A percentile compares a stretch with the other conserved stretches of the same genome.
phyloP scores from a whole-genome alignment of 306 rosid genomes.

The Nissolia schottii region DNA sequence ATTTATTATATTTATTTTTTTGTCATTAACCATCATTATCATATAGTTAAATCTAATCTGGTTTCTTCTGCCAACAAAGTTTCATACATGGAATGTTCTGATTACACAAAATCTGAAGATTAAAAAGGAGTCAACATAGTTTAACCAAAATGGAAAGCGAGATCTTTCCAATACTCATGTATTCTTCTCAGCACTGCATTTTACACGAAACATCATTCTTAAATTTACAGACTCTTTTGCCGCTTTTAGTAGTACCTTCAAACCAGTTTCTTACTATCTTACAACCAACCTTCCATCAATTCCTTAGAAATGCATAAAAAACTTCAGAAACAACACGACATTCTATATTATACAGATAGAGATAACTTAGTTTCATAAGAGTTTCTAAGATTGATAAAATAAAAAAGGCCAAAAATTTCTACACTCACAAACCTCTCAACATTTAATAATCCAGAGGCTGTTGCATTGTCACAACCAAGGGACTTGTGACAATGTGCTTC shows the following conservation, averaged over 20 bases:
- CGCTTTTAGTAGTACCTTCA: background rate
- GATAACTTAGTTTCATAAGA: constrained; percentile 9
- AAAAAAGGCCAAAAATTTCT: constrained; percentile 34
- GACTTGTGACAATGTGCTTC: constrained; percentile 74
- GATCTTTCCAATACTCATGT: constrained; percentile 33
- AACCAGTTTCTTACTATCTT: constrained; percentile 35
- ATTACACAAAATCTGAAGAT: constrained; percentile 1
- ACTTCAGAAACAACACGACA: constrained; percentile 27
- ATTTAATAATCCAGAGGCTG: constrained; percentile 65
- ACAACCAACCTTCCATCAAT: constrained; percentile 45
- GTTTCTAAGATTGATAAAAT: constrained; percentile 29
- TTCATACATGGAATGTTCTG: background rate
- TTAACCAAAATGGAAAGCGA: constrained; percentile 29
- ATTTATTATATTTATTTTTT: too few relatives aligned
- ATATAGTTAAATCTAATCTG: background rate
- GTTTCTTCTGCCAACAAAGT: background rate
- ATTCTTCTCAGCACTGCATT: constrained; percentile 34
- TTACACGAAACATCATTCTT: constrained; percentile 42
- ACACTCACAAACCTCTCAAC: constrained; percentile 16
- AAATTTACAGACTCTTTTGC: constrained; percentile 36
- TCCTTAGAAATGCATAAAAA: constrained; percentile 30
- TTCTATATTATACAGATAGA: constrained; percentile 39
- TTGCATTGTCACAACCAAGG: constrained; percentile 86
- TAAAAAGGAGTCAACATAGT: constrained; percentile 10
- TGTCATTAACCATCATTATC: constrained; percentile 24